These are phyloP conservation scores for Bipolaris cookei DNA, from an alignment of 2,329 filamentous ascomycete genomes.

Conservation along the genomic window DNA sequence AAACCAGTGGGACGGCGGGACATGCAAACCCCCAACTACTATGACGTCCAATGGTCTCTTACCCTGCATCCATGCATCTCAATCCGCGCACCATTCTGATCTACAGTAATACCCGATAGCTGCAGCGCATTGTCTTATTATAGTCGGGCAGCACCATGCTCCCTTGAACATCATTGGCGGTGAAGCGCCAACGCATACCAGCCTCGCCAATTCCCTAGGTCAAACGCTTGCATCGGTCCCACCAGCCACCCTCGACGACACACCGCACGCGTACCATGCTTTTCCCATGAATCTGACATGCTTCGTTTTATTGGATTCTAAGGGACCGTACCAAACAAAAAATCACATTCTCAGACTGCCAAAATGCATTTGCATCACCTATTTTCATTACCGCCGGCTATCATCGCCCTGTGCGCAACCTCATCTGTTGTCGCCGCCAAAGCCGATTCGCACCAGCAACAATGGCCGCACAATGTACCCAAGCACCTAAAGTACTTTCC, in stretches of 20 bases:
- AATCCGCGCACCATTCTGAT: neutral
- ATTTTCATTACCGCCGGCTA: conserved; percentile 39
- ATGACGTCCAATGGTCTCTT: conserved; percentile 3
- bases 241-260: conserved; percentile 40
- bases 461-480: conserved; percentile 57
- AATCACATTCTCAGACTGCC: neutral
- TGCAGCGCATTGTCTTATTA: neutral
- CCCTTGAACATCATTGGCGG: conserved; percentile 24
- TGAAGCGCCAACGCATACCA: conserved; percentile 43
- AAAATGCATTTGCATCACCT: conserved; percentile 38
- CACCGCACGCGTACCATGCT: conserved; percentile 7
- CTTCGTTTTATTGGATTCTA: conserved; percentile 20
- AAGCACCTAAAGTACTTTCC: conserved; percentile 56
- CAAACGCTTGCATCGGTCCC: conserved; percentile 18
- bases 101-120: neutral
- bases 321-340: conserved; percentile 1
- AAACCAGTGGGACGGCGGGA: conserved; percentile 9
- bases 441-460: conserved; percentile 33
- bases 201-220: conserved; percentile 44
- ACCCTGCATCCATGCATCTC: neutral
- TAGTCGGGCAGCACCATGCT: conserved; percentile 17
- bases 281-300: conserved; percentile 16
- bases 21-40: neutral
- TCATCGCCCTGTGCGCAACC: conserved; percentile 38
- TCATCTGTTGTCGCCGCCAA: conserved; percentile 10